These are phyloP conservation scores for Pochonia chlamydosporia DNA, from an alignment of 2,329 filamentous ascomycete genomes.

Conservation along the genomic window DNA sequence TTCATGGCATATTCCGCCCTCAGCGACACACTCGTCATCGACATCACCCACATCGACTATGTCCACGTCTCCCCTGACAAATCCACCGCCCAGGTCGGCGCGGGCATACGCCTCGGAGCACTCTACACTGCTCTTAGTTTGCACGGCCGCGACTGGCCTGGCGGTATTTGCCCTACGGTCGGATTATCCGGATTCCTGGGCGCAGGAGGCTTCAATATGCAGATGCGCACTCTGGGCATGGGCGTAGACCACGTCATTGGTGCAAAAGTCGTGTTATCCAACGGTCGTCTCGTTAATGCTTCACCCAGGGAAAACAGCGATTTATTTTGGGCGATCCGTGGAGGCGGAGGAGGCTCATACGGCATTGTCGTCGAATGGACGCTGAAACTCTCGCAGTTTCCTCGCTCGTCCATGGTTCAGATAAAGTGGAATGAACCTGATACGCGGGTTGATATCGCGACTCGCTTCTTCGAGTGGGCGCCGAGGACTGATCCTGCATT, in stretches of 20 bases:
- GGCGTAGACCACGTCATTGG: slow-evolving; percentile 22
- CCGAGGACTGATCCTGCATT: slow-evolving; percentile 6
- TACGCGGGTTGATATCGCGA: slow-evolving; percentile 5
- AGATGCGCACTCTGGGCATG: slow-evolving; percentile 22
- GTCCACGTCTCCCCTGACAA: slow-evolving; percentile 9
- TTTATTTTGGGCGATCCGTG: slow-evolving; percentile 24
- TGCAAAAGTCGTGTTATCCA: slow-evolving; percentile 22
- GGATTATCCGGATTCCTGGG: slow-evolving; percentile 22
- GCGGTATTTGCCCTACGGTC: slow-evolving; percentile 17
- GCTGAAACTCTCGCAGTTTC: slow-evolving; percentile 9
- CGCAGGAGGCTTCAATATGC: slow-evolving; percentile 24
- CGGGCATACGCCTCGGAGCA: slow-evolving; percentile 13
- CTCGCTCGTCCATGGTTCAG: slow-evolving; percentile 11
- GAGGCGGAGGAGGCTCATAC: slow-evolving; percentile 25
- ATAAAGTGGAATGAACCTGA: slow-evolving; percentile 10
- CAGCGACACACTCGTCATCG: slow-evolving; percentile 11
- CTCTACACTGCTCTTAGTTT: slow-evolving; percentile 11
- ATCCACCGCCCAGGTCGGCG: slow-evolving; percentile 10
- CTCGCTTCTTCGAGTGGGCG: slow-evolving; percentile 11
- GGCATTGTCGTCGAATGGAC: slow-evolving; percentile 22
- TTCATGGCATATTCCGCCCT: slow-evolving; percentile 11
- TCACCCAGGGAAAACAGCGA: slow-evolving; percentile 18
- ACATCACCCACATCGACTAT: slow-evolving; percentile 13
- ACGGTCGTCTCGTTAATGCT: slow-evolving; percentile 17
- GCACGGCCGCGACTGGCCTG: slow-evolving; percentile 9